These are phyloP conservation scores for Orbilia quercus DNA, from an alignment of 2,329 filamentous ascomycete genomes.

Conservation along the genomic window DNA sequence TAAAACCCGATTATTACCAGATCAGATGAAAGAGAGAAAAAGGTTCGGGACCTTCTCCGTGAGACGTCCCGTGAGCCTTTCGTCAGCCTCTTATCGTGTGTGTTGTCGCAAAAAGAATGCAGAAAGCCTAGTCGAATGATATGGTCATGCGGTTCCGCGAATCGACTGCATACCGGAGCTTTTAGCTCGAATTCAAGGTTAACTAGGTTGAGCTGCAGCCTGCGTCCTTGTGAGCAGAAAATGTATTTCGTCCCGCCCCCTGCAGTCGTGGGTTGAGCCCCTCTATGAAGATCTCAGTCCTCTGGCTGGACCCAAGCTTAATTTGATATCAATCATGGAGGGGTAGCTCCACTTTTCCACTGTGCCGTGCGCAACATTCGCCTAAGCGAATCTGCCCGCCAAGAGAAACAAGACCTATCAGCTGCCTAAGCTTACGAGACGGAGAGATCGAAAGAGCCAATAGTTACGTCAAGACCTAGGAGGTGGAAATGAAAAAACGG, in stretches of 20 bases:
- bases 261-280: constrained; percentile 42
- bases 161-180: constrained; percentile 46
- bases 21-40: constrained; percentile 41
- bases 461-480: constrained; percentile 53
- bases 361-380: constrained; percentile 51
- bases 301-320: constrained; percentile 29
- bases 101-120: constrained; percentile 19
- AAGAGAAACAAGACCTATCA: constrained; percentile 50
- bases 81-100: constrained; percentile 15
- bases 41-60: constrained; percentile 6
- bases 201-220: constrained; percentile 44
- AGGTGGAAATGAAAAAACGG: not conserved
- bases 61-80: constrained; percentile 48
- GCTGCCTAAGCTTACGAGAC: constrained; percentile 53
- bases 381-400: constrained; percentile 48
- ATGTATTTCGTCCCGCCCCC: constrained; percentile 54
- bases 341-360: constrained; percentile 48
- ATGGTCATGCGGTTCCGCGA: constrained; percentile 55
- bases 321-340: constrained; percentile 52
- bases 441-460: constrained; percentile 30
- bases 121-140: constrained; percentile 49
- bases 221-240: constrained; percentile 45
- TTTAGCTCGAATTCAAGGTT: constrained; percentile 43
- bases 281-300: constrained; percentile 46
- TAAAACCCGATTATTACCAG: constrained; percentile 50